Evolutionary conservation across 2,329 filamentous ascomycete species (phyloP).

Genomic region (Fonsecaea pedrosoi): DNA sequence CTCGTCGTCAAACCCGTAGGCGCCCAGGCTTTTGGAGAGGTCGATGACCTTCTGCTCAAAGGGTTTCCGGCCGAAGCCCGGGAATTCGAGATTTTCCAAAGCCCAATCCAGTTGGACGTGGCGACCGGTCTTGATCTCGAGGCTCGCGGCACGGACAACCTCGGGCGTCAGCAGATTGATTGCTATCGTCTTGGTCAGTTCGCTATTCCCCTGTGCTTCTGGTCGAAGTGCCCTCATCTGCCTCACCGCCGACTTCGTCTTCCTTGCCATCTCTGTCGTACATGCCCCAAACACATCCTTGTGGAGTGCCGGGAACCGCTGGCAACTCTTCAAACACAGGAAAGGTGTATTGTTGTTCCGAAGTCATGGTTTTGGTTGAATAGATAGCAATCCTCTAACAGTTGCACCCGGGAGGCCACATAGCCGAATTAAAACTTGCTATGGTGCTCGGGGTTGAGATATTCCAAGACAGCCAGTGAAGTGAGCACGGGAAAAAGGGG

Average conservation of each 20-base stretch:
- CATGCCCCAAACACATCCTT: slow-evolving; percentile 11
- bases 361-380: neutral
- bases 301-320: slow-evolving; percentile 5
- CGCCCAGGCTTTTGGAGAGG: neutral
- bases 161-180: slow-evolving; percentile 11
- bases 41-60: slow-evolving; percentile 40
- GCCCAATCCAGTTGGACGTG: slow-evolving; percentile 13
- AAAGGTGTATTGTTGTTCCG: slow-evolving; percentile 7
- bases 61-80: neutral
- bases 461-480: neutral
- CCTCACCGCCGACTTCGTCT: slow-evolving; percentile 14
- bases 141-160: slow-evolving; percentile 7
- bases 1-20: slow-evolving; percentile 11
- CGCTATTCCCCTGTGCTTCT: neutral
- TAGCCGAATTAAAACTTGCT: neutral
- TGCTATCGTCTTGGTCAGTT: neutral
- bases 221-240: neutral
- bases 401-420: no score
- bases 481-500: neutral
- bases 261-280: slow-evolving; percentile 9
- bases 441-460: neutral
- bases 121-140: slow-evolving; percentile 6
- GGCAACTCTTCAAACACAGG: slow-evolving; percentile 4
- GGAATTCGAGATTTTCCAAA: slow-evolving; percentile 6
- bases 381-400: neutral